These are phyloP conservation scores for Spinellus fusiger DNA, from an alignment of 192 early-diverging fungal species.

Conservation along the genomic window DNA sequence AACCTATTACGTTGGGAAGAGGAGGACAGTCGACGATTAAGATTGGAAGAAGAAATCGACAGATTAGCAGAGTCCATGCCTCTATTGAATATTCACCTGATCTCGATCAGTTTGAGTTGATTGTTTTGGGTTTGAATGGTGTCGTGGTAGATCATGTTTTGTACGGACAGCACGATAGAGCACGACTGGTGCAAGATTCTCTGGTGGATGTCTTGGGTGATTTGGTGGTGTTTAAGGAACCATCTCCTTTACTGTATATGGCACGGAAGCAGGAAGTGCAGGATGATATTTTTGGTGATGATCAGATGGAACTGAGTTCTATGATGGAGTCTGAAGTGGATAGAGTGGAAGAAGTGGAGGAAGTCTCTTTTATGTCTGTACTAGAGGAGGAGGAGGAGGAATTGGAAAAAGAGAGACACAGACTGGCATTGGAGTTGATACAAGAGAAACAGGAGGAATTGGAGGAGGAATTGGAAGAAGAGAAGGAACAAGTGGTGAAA, in stretches of 20 bases:
- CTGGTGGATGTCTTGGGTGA: constrained; percentile 45
- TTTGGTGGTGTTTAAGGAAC: constrained; percentile 33
- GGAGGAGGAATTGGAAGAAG: not conserved
- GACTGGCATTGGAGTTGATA: too few relatives aligned
- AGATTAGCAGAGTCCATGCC: constrained; percentile 45
- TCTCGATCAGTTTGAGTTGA: constrained; percentile 29
- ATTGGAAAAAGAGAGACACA: too few relatives aligned
- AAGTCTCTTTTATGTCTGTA: constrained; percentile 6
- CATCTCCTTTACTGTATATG: constrained; percentile 4
- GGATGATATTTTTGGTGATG: not conserved
- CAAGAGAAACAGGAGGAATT: not conserved
- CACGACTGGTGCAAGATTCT: constrained; percentile 28
- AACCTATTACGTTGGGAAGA: constrained; percentile 36
- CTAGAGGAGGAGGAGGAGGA: not conserved
- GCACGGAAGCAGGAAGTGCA: constrained; percentile 2
- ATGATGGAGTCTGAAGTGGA: constrained; percentile 5
- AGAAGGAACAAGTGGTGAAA: not conserved
- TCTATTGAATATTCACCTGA: constrained; percentile 31
- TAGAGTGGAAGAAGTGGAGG: not conserved
- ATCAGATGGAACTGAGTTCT: not conserved
- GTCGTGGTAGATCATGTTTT: constrained; percentile 34
- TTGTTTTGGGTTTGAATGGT: constrained; percentile 45
- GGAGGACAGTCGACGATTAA: constrained; percentile 42
- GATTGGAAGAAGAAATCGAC: constrained; percentile 42
- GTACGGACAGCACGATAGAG: constrained; percentile 32